These are phyloP conservation scores for Leccinum rimulosum DNA, from an alignment of 768 basidiomycete species.

Conservation along the genomic window DNA sequence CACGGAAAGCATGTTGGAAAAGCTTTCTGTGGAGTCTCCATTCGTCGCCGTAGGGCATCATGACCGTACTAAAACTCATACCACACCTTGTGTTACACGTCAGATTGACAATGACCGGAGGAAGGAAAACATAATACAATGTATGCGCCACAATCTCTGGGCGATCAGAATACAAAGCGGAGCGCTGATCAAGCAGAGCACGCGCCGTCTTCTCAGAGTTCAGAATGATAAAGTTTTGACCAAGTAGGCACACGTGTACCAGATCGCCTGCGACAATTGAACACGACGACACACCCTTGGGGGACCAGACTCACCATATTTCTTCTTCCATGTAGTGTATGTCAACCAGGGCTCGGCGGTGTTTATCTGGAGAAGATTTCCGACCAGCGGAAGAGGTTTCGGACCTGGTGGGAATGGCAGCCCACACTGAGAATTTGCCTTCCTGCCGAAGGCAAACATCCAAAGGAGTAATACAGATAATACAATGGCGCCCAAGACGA, in stretches of 20 bases:
- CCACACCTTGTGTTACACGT: constrained; percentile 21
- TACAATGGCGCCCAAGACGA: not conserved
- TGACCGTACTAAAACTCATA: constrained; percentile 26
- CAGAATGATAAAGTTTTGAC: constrained; percentile 24
- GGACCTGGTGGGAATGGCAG: constrained; percentile 32
- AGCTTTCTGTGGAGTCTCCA: constrained; percentile 33
- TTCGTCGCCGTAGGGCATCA: constrained; percentile 28
- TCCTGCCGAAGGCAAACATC: constrained; percentile 1
- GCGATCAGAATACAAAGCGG: constrained; percentile 28
- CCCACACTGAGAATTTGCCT: constrained; percentile 1
- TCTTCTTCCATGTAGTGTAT: constrained; percentile 34
- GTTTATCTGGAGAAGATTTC: constrained; percentile 28
- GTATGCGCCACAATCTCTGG: constrained; percentile 15
- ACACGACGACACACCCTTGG: not conserved
- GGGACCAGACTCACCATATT: constrained; percentile 25
- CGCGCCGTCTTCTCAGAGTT: constrained; percentile 30
- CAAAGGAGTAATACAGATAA: constrained; percentile 2
- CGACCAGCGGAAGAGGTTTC: constrained; percentile 29
- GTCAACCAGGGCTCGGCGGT: constrained; percentile 32
- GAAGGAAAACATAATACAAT: constrained; percentile 8
- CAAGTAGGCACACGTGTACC: constrained; percentile 21
- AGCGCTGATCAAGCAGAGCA: constrained; percentile 27
- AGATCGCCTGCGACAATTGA: constrained; percentile 18
- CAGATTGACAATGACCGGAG: not conserved
- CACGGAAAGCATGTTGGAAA: constrained; percentile 27